Percentiles rank a stretch among this genome's conserved stretches.
Conservation (phyloP, 2,329 filamentous ascomycete species). For the Penicillium hesseltinei region DNA sequence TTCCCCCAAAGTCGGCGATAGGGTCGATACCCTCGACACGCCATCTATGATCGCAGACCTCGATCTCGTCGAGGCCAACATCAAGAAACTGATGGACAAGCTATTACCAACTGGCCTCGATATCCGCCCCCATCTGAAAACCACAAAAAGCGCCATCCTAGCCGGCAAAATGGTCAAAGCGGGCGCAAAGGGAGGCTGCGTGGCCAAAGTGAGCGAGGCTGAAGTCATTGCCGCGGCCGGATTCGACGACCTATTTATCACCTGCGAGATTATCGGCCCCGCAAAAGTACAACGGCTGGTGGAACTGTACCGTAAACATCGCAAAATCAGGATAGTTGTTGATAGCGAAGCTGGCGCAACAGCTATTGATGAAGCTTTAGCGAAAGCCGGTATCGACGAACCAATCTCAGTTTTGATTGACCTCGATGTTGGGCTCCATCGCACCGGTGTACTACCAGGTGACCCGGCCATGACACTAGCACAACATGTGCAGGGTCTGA, state of each 20-base stretch:
- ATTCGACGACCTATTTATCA: slow-evolving; percentile 53
- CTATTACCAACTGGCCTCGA: slow-evolving; percentile 48
- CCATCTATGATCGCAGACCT: slow-evolving; percentile 58
- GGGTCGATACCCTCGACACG: slow-evolving; percentile 50
- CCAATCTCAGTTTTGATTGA: slow-evolving; percentile 48
- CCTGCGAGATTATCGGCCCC: slow-evolving; percentile 51
- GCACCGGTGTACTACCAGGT: slow-evolving; percentile 49
- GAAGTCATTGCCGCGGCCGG: slow-evolving; percentile 46
- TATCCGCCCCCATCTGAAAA: slow-evolving; percentile 55
- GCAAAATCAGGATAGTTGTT: slow-evolving; percentile 47
- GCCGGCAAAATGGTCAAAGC: slow-evolving; percentile 47
- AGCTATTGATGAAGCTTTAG: slow-evolving; percentile 48
- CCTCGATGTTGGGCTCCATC: slow-evolving; percentile 52
- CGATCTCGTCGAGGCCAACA: slow-evolving; percentile 53
- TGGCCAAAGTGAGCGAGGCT: slow-evolving; percentile 53
- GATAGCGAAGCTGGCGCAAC: slow-evolving; percentile 48
- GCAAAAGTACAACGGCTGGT: slow-evolving; percentile 50
- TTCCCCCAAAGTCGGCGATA: slow-evolving; percentile 45
- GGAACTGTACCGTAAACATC: slow-evolving; percentile 43
- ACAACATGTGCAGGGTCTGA: slow-evolving; percentile 36
- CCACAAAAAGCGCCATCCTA: slow-evolving; percentile 51
- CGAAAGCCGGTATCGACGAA: slow-evolving; percentile 35
- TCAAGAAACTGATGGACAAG: slow-evolving; percentile 46
- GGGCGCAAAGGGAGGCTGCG: slow-evolving; percentile 52
- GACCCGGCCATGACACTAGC: slow-evolving; percentile 44